Percentiles rank a stretch among this genome's conserved stretches.
phyloP scores from a whole-genome alignment of 305 asterid species.

The Plantago coronopus region DNA sequence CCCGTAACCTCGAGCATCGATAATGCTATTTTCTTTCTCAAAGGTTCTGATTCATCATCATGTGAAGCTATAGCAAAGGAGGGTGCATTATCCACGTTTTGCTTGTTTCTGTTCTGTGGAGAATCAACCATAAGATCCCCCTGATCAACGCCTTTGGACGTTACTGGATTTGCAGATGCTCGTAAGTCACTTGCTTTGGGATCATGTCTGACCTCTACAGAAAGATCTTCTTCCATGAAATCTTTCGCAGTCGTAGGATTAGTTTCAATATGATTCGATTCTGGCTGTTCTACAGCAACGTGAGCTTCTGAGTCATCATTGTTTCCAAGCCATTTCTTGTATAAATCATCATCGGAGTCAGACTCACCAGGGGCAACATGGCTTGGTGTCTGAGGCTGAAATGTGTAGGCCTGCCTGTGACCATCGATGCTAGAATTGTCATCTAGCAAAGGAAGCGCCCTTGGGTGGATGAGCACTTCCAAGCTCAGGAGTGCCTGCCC shows the following conservation, averaged over 20 bases:
- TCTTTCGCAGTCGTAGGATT: constrained; percentile 18
- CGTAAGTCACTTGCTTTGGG: constrained; percentile 14
- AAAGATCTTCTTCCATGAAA: constrained; percentile 18
- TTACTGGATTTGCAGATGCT: constrained; percentile 17
- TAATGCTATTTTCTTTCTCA: constrained; percentile 8
- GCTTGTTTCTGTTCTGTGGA: constrained; percentile 15
- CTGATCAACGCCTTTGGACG: constrained; percentile 20
- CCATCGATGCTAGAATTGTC: constrained; percentile 25
- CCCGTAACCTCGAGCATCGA: constrained; percentile 18
- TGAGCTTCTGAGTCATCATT: constrained; percentile 40
- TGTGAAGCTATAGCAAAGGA: not conserved
- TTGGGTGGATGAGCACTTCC: constrained; percentile 76
- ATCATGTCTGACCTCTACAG: constrained; percentile 14
- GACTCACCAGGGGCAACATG: constrained; percentile 29
- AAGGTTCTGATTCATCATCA: constrained; percentile 21
- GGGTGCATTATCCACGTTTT: constrained; percentile 8
- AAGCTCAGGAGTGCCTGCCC: constrained; percentile 61
- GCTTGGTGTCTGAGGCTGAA: constrained; percentile 26
- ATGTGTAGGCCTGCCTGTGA: constrained; percentile 24
- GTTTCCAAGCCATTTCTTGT: constrained; percentile 45
- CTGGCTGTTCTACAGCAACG: constrained; percentile 26
- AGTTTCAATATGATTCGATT: constrained; percentile 15
- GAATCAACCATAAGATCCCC: constrained; percentile 42
- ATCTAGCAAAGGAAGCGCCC: constrained; percentile 56
- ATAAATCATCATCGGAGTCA: constrained; percentile 55